phyloP scores from a whole-genome alignment of 495 filamentous ascomycete species.

The Hyaloscypha finlandica region DNA sequence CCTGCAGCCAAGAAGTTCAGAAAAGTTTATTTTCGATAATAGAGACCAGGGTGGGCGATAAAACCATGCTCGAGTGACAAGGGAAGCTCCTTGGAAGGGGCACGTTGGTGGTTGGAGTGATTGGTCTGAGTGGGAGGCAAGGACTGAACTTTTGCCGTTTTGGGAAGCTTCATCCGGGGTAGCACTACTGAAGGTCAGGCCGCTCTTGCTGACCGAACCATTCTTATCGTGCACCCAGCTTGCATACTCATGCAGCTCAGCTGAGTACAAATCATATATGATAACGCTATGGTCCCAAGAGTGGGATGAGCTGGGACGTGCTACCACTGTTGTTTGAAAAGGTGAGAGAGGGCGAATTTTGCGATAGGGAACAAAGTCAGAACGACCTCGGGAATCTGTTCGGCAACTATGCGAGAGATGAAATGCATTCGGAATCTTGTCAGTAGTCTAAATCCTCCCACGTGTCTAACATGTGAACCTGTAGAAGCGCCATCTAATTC shows the following conservation, averaged over 20 bases:
- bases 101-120: neutral
- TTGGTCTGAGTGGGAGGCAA: neutral
- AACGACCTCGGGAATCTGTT: no score
- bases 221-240: slow-evolving; percentile 2
- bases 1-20: neutral
- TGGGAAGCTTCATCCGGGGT: slow-evolving; percentile 14
- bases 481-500: neutral
- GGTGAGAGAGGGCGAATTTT: neutral
- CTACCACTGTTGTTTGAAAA: neutral
- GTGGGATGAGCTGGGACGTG: neutral
- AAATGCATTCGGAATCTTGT: neutral
- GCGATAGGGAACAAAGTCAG: neutral
- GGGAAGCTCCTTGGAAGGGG: neutral
- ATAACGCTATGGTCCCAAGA: neutral
- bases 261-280: neutral
- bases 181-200: neutral
- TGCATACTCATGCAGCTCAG: neutral
- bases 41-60: slow-evolving; percentile 4
- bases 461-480: neutral
- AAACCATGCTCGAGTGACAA: neutral
- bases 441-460: neutral
- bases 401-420: neutral
- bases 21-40: slow-evolving; percentile 4
- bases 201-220: slow-evolving; percentile 2
- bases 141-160: slow-evolving; percentile 12